Base-by-base conservation (phyloP, 805 yeast genomes). In the Debaryomyces maramus region DNA sequence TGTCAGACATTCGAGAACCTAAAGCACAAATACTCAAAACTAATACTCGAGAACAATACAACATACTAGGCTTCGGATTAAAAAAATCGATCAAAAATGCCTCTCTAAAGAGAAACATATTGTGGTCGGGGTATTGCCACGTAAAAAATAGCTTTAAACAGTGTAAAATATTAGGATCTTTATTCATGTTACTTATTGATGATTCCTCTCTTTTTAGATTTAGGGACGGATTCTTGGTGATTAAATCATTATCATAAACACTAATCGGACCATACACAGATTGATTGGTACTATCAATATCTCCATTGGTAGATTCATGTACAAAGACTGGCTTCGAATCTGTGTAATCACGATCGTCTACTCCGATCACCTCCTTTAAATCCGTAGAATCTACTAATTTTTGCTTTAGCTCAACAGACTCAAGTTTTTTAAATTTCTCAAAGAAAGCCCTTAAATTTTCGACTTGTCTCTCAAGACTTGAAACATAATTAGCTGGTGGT, bases 111-210 rank as follows among this genome's bases (percentile, higher is more conserved):
- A 81, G 70, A 48, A 79, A 81, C 63, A 77, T 70, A 50, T 78
- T 77, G 46, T 77, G 72, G 45, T 80, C 85, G 3, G 85, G 85
- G 46, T 81, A 81, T 44, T 77, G 74, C 81, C 83, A 80, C n/a
- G 70, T 72, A 55, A 80, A 81, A 53, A 81, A 70, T n/a, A 69
- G 54, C 47, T 65, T 60, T 24, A 67, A 40, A 46, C 73, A 68
- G 33, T 64, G 66, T 37, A 68, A 55, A 14, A 57, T 55, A 24
- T 56, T 63, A 20, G 58, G 64, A 44, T 62, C 67, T 36, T 58
- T 63, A 44, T 65, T 72, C 37, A 65, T 48, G 20, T 49, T 43
- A 35, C 44, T 55, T 14, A 61, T 60, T 35, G 50, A 45, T 32
- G 38, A 38, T 44, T 38, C 50, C 36, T 40, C 46, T 28, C 27